Conservation (phyloP, 495 filamentous ascomycete species). For the Entonaema liquescens region DNA sequence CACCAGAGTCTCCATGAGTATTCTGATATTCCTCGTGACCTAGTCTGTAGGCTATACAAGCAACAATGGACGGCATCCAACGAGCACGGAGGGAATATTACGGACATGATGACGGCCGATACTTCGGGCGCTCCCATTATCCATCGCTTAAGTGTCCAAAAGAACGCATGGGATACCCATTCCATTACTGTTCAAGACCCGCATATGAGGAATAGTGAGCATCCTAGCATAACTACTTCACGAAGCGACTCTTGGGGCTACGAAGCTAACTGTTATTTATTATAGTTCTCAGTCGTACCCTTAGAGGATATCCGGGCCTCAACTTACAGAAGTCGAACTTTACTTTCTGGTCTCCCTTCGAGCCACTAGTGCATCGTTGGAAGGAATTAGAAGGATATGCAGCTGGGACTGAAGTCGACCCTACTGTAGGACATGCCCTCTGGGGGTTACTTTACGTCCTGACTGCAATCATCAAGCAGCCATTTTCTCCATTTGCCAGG, state of each 20-base stretch:
- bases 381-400: slow-evolving; percentile 53
- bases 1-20: no score
- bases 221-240: no score
- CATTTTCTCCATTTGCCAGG: slow-evolving; percentile 27
- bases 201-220: slow-evolving; percentile 39
- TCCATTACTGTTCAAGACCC: slow-evolving; percentile 40
- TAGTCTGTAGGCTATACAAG: neutral
- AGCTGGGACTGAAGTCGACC: slow-evolving; percentile 39
- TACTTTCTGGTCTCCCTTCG: slow-evolving; percentile 61
- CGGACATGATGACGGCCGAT: no score
- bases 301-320: slow-evolving; percentile 64
- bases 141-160: slow-evolving; percentile 20
- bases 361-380: slow-evolving; percentile 64
- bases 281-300: slow-evolving; percentile 52
- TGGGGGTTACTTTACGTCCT: slow-evolving; percentile 63
- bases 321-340: slow-evolving; percentile 61
- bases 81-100: neutral
- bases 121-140: slow-evolving; percentile 33
- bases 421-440: slow-evolving; percentile 58
- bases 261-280: slow-evolving; percentile 1
- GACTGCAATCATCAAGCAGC: slow-evolving; percentile 54
- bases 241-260: no score
- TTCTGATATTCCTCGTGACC: neutral
- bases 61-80: neutral
- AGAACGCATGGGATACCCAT: slow-evolving; percentile 32